phyloP scores from a whole-genome alignment of 176 grass and related monocot genomes.

The Oryza brachyantha region DNA sequence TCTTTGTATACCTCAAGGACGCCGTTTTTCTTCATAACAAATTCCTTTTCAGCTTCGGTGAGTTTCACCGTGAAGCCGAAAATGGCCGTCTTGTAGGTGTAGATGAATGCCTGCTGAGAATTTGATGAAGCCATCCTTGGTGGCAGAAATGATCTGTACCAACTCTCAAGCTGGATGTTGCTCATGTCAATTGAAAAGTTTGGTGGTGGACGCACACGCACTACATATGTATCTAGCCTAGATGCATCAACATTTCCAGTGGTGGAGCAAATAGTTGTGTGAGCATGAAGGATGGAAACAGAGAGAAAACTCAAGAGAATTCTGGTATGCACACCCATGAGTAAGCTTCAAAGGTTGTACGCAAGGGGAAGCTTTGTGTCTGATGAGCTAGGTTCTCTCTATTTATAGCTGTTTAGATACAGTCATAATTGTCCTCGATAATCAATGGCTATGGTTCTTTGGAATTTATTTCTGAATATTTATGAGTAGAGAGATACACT shows the following conservation, averaged over 20 bases:
- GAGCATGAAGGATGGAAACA: not conserved
- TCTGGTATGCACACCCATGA: not conserved
- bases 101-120: slow-evolving; percentile 13
- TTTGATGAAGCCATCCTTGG: not conserved
- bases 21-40: slow-evolving; percentile 25
- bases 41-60: slow-evolving; percentile 15
- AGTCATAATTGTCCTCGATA: not conserved
- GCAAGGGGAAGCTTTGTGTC: not conserved
- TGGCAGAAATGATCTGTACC: slow-evolving; percentile 59
- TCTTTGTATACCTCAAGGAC: slow-evolving; percentile 40
- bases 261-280: not conserved
- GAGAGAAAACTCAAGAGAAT: slow-evolving; percentile 8
- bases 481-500: not conserved
- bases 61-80: slow-evolving; percentile 44
- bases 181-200: not conserved
- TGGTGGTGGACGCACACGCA: slow-evolving; percentile 25
- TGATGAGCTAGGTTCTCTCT: not conserved
- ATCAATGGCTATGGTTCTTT: not conserved
- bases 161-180: slow-evolving; percentile 17
- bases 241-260: not conserved
- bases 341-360: not conserved
- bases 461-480: not conserved
- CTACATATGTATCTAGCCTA: slow-evolving; percentile 22
- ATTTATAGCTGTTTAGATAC: slow-evolving; percentile 10
- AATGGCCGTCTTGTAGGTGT: slow-evolving; percentile 44